A percentile compares a stretch with the other conserved stretches of the same genome.
These are phyloP conservation scores for Trichoderma simmonsii DNA, from an alignment of 2,329 filamentous ascomycete genomes.

Conservation along the genomic window DNA sequence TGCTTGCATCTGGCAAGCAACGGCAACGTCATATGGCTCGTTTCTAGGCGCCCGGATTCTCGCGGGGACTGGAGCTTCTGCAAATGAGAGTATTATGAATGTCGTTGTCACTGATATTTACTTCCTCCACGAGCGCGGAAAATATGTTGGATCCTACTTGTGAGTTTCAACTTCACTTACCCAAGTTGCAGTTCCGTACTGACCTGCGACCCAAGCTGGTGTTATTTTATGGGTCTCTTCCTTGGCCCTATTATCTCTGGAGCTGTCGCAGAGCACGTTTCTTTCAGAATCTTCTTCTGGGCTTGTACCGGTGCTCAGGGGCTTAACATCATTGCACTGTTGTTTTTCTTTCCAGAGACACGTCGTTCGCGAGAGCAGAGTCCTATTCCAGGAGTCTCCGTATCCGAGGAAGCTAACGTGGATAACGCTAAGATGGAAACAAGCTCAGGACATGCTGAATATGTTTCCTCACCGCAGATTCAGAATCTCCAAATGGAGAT, in stretches of 20 bases:
- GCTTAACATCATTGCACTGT: background rate
- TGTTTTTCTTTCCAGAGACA: background rate
- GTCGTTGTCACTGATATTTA: background rate
- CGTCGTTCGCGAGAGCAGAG: background rate
- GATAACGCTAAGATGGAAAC: background rate
- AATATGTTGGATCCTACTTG: background rate
- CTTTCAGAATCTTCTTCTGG: background rate
- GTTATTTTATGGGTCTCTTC: background rate
- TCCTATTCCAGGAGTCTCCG: background rate
- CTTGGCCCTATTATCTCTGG: background rate
- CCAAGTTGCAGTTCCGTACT: background rate
- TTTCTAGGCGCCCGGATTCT: background rate
- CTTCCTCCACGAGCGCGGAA: background rate
- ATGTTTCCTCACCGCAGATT: background rate
- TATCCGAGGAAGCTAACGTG: background rate
- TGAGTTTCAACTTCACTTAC: background rate
- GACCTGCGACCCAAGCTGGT: background rate
- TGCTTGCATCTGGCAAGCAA: background rate
- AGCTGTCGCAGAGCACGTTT: background rate
- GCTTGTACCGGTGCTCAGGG: background rate
- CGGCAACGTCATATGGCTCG: background rate
- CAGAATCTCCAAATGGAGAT: background rate
- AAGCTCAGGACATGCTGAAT: background rate
- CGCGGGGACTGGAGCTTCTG: background rate
- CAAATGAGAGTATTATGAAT: background rate